These are phyloP conservation scores for Zarea fungicola DNA, from an alignment of 2,329 filamentous ascomycete species.

Conservation along the genomic window DNA sequence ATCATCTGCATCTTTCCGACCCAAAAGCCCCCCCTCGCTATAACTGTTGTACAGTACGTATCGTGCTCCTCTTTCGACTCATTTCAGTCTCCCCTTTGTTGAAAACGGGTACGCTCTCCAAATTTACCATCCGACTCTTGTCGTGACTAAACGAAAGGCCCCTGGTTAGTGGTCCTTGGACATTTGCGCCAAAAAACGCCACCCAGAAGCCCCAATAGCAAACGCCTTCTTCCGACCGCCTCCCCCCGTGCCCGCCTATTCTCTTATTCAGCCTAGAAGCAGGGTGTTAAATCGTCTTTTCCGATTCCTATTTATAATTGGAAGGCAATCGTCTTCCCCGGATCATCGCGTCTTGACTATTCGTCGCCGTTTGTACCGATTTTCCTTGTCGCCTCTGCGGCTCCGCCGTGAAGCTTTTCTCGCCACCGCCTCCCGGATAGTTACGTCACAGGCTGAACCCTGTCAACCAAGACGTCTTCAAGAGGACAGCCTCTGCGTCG, in stretches of 20 bases:
- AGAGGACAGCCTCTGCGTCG: neutral
- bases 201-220: neutral
- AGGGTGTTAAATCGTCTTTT: neutral
- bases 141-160: too few relatives aligned
- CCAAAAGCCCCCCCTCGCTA: neutral
- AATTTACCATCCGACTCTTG: neutral
- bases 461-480: slow-evolving; percentile 7
- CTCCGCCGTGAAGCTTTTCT: slow-evolving; percentile 3
- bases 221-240: neutral
- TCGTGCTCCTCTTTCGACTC: neutral
- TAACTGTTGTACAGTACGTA: neutral
- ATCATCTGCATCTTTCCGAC: slow-evolving; percentile 9
- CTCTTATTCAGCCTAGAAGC: neutral
- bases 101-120: neutral
- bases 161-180: too few relatives aligned
- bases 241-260: neutral
- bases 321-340: neutral
- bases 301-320: neutral
- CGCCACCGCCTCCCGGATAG: slow-evolving; percentile 9
- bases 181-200: slow-evolving; percentile 1
- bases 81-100: neutral
- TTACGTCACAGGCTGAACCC: slow-evolving; percentile 12
- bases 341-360: neutral
- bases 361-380: neutral
- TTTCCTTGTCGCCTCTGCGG: neutral